Conservation (phyloP, 2,329 filamentous ascomycete genomes). For the Aspergillus quadrilineatus region DNA sequence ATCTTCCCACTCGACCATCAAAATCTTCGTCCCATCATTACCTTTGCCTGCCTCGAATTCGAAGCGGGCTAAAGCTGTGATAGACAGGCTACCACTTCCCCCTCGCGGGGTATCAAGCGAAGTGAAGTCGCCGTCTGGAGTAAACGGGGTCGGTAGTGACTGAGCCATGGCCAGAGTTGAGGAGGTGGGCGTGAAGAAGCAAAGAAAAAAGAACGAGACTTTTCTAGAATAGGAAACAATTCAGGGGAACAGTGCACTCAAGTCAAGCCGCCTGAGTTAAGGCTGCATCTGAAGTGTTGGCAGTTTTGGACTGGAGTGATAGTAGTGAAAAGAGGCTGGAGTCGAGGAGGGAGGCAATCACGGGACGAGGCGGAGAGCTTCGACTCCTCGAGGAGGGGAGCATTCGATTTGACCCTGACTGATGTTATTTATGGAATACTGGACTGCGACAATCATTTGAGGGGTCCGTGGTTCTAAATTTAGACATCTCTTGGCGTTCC, state of each 20-base stretch:
- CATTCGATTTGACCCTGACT: background rate
- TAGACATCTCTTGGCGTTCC: conserved; percentile 3
- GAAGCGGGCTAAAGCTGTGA: conserved; percentile 73
- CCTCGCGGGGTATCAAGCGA: conserved; percentile 34
- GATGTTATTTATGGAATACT: conserved; percentile 9
- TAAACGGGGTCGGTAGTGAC: conserved; percentile 26
- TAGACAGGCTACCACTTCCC: conserved; percentile 33
- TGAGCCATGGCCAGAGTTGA: conserved; percentile 14
- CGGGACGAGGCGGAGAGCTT: conserved; percentile 6
- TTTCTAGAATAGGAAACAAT: conserved; percentile 12
- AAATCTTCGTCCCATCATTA: conserved; percentile 82
- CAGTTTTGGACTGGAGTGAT: background rate
- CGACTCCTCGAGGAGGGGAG: background rate
- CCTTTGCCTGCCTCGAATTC: conserved; percentile 77
- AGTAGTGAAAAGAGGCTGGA: background rate
- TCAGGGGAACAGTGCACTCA: conserved; percentile 6
- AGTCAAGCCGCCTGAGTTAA: conserved; percentile 4
- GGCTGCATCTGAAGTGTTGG: conserved; percentile 13
- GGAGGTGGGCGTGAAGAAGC: background rate
- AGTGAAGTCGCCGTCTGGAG: conserved; percentile 32
- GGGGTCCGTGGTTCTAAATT: conserved; percentile 5
- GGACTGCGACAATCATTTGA: background rate
- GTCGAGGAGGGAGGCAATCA: conserved; percentile 1
- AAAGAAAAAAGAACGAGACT: conserved; percentile 7
- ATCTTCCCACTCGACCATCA: conserved; percentile 90